phyloP scores from a whole-genome alignment of 2,329 filamentous ascomycete genomes.

The Fusarium fracticaudum region DNA sequence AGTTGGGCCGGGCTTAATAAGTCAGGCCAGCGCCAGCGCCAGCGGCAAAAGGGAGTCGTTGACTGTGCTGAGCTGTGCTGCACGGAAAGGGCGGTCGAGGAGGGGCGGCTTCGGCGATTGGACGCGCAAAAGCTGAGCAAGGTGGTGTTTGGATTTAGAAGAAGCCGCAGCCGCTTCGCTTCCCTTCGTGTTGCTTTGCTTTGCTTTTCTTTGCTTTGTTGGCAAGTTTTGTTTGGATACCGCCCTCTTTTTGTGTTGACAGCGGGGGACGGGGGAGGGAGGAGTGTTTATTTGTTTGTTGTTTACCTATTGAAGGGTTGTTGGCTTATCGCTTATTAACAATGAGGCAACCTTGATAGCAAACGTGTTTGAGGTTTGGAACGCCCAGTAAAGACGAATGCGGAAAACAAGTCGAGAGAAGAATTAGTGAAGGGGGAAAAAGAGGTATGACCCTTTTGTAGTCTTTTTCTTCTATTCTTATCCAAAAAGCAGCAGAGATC shows the following conservation, averaged over 20 bases:
- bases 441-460: neutral
- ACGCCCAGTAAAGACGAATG: neutral
- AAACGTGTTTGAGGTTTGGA: neutral
- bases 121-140: slow-evolving; percentile 4
- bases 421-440: no score
- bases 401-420: neutral
- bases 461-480: neutral
- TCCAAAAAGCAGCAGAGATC: neutral
- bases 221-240: slow-evolving; percentile 15
- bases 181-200: slow-evolving; percentile 5
- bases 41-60: slow-evolving; percentile 24
- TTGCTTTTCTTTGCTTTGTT: slow-evolving; percentile 2
- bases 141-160: slow-evolving; percentile 7
- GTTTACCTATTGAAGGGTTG: neutral
- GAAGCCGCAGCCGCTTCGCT: slow-evolving; percentile 17
- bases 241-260: neutral
- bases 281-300: neutral
- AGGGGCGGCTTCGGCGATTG: slow-evolving; percentile 33
- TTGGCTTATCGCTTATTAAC: slow-evolving; percentile 1
- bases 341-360: neutral
- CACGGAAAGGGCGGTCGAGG: slow-evolving; percentile 43
- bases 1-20: slow-evolving; percentile 34
- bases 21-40: slow-evolving; percentile 37
- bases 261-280: neutral
- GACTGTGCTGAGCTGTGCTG: neutral